Conservation (phyloP, 1,139 yeast genomes). For the Sugiyamaella novakii region DNA sequence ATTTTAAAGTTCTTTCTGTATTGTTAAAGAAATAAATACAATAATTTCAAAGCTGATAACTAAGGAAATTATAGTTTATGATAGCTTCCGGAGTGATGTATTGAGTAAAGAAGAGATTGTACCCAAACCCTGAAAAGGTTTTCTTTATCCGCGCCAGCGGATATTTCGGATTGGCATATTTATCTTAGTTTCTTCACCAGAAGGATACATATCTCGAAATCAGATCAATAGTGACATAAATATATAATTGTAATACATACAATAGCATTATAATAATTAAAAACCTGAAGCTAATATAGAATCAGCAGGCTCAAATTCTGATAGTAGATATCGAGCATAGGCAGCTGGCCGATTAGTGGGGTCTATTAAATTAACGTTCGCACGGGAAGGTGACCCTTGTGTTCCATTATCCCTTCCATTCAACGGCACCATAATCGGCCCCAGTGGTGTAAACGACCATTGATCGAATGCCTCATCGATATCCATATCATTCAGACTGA, state of each 20-base stretch:
- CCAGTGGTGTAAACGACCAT: conserved; percentile 20
- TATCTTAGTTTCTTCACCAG: no score
- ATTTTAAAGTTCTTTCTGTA: conserved; percentile 23
- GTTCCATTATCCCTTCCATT: background rate
- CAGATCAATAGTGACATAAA: no score
- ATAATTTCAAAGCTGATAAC: no score
- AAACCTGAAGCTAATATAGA: conserved; percentile 10
- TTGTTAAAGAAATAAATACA: background rate
- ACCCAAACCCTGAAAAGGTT: background rate
- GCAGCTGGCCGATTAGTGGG: conserved; percentile 1
- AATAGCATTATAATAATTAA: no score
- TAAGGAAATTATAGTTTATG: no score
- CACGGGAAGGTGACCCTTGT: background rate
- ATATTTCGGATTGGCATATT: no score
- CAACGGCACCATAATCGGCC: conserved; percentile 15
- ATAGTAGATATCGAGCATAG: conserved; percentile 13
- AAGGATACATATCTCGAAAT: no score
- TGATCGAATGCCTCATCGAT: conserved; percentile 15
- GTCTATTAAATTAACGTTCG: background rate
- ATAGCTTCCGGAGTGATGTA: no score
- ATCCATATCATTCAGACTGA: conserved; percentile 14
- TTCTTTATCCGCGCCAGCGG: background rate
- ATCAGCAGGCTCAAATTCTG: conserved; percentile 16
- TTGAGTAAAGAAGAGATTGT: no score
- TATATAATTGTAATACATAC: no score